These are phyloP conservation scores for Cicer pinnatifidum DNA, from an alignment of 306 rosid genomes.

Conservation along the genomic window DNA sequence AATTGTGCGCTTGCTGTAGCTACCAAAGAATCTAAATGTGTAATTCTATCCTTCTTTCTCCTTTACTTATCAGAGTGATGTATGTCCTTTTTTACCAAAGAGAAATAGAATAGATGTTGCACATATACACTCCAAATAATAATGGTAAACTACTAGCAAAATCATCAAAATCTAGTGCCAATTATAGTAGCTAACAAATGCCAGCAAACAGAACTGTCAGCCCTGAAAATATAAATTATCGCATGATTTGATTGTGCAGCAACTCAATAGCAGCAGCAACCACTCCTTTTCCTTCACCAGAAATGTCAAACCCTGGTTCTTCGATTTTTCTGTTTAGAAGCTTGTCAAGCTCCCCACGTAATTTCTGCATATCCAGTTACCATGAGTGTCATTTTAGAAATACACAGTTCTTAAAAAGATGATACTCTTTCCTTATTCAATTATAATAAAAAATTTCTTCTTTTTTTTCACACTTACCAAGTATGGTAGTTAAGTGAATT, in stretches of 20 bases:
- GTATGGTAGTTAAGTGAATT: too few species aligned
- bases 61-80: background rate
- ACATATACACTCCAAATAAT: constrained; percentile 33
- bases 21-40: background rate
- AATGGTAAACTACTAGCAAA: constrained; percentile 36
- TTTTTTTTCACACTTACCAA: too few species aligned
- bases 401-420: too few species aligned
- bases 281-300: constrained; percentile 76
- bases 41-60: background rate
- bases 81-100: constrained; percentile 14
- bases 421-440: too few species aligned
- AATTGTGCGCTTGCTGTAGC: too few species aligned
- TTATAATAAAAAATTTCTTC: too few species aligned
- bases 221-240: constrained; percentile 29
- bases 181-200: constrained; percentile 23
- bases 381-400: background rate
- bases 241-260: constrained; percentile 61
- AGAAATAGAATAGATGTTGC: constrained; percentile 32
- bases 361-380: constrained; percentile 60
- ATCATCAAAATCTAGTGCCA: constrained; percentile 34
- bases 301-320: constrained; percentile 80
- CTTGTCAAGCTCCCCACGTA: constrained; percentile 86
- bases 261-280: constrained; percentile 86
- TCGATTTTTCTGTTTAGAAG: constrained; percentile 80
- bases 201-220: background rate